Conservation (phyloP, 305 asterid genomes). For the Plantago rigida region DNA sequence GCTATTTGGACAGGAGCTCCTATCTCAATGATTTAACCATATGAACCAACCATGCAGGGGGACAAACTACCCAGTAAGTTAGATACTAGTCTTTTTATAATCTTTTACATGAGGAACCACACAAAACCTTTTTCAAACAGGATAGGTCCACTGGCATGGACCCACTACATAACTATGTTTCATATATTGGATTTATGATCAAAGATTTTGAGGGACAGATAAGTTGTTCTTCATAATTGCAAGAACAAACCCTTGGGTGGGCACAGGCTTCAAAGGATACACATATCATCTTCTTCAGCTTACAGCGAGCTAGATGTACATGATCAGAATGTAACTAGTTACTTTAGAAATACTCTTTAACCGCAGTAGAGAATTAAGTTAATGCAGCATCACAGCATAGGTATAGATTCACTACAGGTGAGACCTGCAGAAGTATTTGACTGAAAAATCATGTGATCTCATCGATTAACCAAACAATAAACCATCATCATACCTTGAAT, state of each 20-base stretch:
- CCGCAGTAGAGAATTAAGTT: constrained; percentile 14
- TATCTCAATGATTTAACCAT: constrained; percentile 4
- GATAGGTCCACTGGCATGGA: no score
- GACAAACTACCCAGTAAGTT: not conserved
- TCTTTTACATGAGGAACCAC: no score
- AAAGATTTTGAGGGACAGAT: constrained; percentile 1
- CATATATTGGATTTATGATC: not conserved
- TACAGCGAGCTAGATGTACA: constrained; percentile 1
- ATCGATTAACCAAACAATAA: constrained; percentile 11
- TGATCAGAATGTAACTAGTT: constrained; percentile 13
- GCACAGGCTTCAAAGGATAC: not conserved
- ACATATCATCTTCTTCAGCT: not conserved
- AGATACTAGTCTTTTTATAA: no score
- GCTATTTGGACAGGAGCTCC: not conserved
- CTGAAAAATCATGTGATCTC: constrained; percentile 11
- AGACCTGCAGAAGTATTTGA: not conserved
- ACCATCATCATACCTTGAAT: constrained; percentile 50
- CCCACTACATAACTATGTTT: no score
- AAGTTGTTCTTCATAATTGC: not conserved
- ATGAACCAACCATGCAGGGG: constrained; percentile 8
- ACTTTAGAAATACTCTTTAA: not conserved
- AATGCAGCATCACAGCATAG: constrained; percentile 1
- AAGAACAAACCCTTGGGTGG: not conserved
- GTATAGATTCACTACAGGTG: no score
- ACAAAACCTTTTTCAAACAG: no score